These are phyloP conservation scores for Aspergillus hancockii DNA, from an alignment of 495 filamentous ascomycete genomes.

Conservation along the genomic window DNA sequence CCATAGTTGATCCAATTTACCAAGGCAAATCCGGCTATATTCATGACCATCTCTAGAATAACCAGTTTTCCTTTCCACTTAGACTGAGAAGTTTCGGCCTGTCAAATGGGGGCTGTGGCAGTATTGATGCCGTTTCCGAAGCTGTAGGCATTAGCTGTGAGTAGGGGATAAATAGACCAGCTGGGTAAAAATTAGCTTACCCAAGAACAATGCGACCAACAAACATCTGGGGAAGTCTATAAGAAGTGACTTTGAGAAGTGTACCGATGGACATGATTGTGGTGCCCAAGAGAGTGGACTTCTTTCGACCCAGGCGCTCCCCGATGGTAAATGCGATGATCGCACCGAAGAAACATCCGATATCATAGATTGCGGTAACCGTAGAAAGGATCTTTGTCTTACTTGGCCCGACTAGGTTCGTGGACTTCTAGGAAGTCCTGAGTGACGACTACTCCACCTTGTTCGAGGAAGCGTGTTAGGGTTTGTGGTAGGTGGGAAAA, in stretches of 20 bases:
- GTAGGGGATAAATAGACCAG: too few species aligned
- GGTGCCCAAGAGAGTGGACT: conserved; percentile 53
- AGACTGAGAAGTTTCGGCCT: too few species aligned
- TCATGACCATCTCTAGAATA: too few species aligned
- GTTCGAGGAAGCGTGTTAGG: background rate
- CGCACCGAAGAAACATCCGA: conserved; percentile 61
- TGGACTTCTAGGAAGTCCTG: conserved; percentile 55
- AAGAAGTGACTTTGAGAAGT: conserved; percentile 57
- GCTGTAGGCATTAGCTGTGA: too few species aligned
- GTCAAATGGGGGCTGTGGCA: too few species aligned
- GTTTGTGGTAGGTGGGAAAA: background rate
- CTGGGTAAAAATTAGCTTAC: too few species aligned
- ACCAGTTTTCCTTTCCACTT: too few species aligned
- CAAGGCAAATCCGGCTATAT: too few species aligned
- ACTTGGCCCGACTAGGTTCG: conserved; percentile 43
- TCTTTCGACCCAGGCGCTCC: conserved; percentile 57
- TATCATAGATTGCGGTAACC: conserved; percentile 60
- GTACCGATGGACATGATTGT: conserved; percentile 60
- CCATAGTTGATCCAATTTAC: conserved; percentile 27
- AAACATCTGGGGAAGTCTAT: conserved; percentile 59
- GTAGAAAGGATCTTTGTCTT: conserved; percentile 53
- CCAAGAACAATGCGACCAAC: conserved; percentile 56
- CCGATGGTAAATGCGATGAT: conserved; percentile 54
- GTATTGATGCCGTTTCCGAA: too few species aligned
- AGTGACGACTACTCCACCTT: conserved; percentile 55